Evolutionary conservation across 306 rosid species (phyloP), one percentile per base, ranked within the genome.

Genomic region (Calophaca sinica): DNA sequence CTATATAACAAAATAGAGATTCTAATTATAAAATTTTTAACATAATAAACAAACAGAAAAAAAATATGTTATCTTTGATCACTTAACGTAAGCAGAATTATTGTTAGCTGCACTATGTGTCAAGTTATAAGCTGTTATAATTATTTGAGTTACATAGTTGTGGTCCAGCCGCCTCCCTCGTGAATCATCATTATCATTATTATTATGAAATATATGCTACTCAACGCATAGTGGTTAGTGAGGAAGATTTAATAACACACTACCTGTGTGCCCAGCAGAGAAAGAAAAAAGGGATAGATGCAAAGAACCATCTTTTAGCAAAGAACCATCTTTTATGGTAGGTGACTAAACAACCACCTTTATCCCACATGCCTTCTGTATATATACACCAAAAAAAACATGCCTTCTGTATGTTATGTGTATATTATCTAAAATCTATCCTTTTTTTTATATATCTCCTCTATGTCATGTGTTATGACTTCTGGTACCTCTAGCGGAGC

Each of bases 341-440:
- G 91, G 88, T 87, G 89, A 89, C 94, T 89, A 84, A 85, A 89
- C 91, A 82, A 84, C 88, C 86, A 84, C 87, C 86, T 82, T 74
- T 15, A 54, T 31, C 75, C 71, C 79, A 74, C 88, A 80, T 80
- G 76, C 80, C 71, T 7, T 80, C 73, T 64, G 72, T 76, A 29
- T 50, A 7, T 4, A n/a, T n/a, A n/a, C n/a, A n/a, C n/a, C n/a
- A n/a, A n/a, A n/a, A n/a, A n/a, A n/a, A n/a, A n/a, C n/a, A n/a
- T n/a, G n/a, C n/a, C n/a, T n/a, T n/a, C n/a, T n/a, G n/a, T n/a
- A n/a, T n/a, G n/a, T n/a, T n/a, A n/a, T n/a, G n/a, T n/a, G 26
- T 20, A 1, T 20, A 20, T 14, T 50, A 2, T 50, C 13, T 50
- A 14, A 50, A 50, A 5, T 50, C 20, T 50, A n/a, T 50, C 0